Evolutionary conservation across 2,329 filamentous ascomycete genomes (phyloP), one percentile per base, ranked within the genome.

Genomic region (Davidsoniella virescens): DNA sequence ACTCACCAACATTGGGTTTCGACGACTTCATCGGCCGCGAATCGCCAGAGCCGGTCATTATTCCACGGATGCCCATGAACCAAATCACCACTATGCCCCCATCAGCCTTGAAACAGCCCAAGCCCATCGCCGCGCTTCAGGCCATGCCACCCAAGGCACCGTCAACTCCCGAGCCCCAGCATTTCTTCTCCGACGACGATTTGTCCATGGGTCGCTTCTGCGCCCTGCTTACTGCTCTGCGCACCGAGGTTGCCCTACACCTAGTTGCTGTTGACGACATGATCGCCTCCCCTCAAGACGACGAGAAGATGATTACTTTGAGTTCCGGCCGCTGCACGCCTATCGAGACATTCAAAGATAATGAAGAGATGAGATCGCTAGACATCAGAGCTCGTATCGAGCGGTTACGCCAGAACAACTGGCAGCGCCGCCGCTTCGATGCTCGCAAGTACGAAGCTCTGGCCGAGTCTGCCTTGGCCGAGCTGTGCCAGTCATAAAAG

Each of bases 1-100:
- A 79, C 56, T 78, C 75, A 3, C 75, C 75, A 1, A 79, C 75
- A 0, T 68, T 79, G 5, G 75, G 75, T 9, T 69, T 75, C 51
- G 71, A 73, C 47, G 70, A 70, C 55, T 63, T 53, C 33, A 49
- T 53, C 53, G 47, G 57, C 57, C 16, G 61, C 59, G 49, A 56
- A n/a, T 56, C 56, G 3, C 49, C 26, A 17, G 52, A 55, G 38
- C 54, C 52, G 6, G 49, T 53, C 5, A 47, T 53, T 16, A 53
- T 53, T 17, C 51, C 51, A 2, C 47, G 51, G 14, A 33, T 50
- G 5, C 51, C 51, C 5, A 50, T 53, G 51, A 33, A 12, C 29
- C 47, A 49, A 38, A 50, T 53, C n/a, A 53, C 47, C 8, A 51
- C 53, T 36, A 52, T 51, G 50, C 51, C 52, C 17, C 51, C 47